These are phyloP conservation scores for Fusarium burgessii DNA, from an alignment of 2,329 filamentous ascomycete species.

Conservation along the genomic window DNA sequence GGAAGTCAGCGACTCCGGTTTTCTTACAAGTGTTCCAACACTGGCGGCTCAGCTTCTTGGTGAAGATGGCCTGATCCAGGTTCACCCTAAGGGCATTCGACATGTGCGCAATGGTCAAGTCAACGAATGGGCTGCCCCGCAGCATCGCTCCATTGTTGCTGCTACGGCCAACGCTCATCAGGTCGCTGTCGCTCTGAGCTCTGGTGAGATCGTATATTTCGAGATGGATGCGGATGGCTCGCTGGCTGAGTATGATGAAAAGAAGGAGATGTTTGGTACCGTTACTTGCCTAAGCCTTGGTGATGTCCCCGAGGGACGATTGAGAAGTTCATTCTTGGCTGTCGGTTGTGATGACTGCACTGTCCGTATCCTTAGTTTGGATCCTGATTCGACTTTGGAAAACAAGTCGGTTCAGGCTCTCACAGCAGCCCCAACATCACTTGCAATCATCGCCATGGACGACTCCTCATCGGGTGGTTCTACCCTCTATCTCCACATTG, in stretches of 20 bases:
- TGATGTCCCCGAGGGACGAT: slow-evolving; percentile 88
- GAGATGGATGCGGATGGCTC: slow-evolving; percentile 95
- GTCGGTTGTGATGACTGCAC: slow-evolving; percentile 98
- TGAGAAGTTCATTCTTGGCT: slow-evolving; percentile 91
- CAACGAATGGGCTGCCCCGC: slow-evolving; percentile 93
- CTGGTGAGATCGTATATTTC: slow-evolving; percentile 97
- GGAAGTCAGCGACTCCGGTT: slow-evolving; percentile 93
- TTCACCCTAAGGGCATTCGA: slow-evolving; percentile 95
- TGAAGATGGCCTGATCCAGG: slow-evolving; percentile 91
- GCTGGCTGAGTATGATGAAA: slow-evolving; percentile 93
- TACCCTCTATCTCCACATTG: slow-evolving; percentile 95
- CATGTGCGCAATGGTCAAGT: slow-evolving; percentile 84
- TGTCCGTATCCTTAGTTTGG: slow-evolving; percentile 89
- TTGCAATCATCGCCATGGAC: slow-evolving; percentile 95
- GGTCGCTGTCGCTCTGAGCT: slow-evolving; percentile 92
- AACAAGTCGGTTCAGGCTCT: slow-evolving; percentile 95
- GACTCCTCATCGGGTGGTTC: slow-evolving; percentile 91
- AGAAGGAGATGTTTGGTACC: slow-evolving; percentile 93
- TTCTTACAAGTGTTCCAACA: slow-evolving; percentile 88
- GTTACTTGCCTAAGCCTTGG: slow-evolving; percentile 96
- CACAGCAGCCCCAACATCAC: slow-evolving; percentile 86
- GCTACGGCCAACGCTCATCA: slow-evolving; percentile 94
- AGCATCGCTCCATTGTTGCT: slow-evolving; percentile 94
- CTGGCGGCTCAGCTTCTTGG: slow-evolving; percentile 94
- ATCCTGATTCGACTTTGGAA: slow-evolving; percentile 90